Conservation (phyloP, 371 early-diverging fungal species). For the Funneliformis caledonium region DNA sequence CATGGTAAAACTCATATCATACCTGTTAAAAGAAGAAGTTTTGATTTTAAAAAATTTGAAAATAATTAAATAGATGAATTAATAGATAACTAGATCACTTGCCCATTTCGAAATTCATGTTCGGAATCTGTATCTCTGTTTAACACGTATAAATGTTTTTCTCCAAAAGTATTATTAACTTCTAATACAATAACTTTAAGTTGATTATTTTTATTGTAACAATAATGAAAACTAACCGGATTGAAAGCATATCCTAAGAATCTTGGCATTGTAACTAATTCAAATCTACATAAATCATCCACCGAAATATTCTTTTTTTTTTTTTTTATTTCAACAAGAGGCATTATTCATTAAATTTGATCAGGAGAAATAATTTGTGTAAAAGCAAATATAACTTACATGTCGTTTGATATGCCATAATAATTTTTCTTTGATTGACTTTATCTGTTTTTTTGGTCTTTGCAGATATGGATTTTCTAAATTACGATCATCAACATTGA, state of each 20-base stretch:
- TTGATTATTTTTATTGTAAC: conserved; percentile 40
- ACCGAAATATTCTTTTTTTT: conserved; percentile 16
- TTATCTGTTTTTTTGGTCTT: not conserved
- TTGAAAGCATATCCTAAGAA: conserved; percentile 58
- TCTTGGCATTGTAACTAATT: conserved; percentile 57
- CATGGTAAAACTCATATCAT: conserved; percentile 43
- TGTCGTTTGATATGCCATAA: conserved; percentile 25
- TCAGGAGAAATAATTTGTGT: not conserved
- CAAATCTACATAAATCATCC: conserved; percentile 33
- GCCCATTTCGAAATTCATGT: conserved; percentile 43
- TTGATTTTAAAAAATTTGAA: not conserved
- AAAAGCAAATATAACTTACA: conserved; percentile 33
- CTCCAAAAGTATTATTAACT: conserved; percentile 65
- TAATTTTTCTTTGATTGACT: conserved; percentile 36
- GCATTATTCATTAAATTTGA: no score
- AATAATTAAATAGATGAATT: not conserved
- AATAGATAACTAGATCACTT: conserved; percentile 1
- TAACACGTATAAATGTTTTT: conserved; percentile 57
- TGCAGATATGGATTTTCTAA: not conserved
- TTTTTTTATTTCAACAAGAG: not conserved
- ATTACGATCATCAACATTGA: not conserved
- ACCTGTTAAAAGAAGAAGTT: conserved; percentile 40
- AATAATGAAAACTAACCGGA: conserved; percentile 57
- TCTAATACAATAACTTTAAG: conserved; percentile 51
- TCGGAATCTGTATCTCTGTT: conserved; percentile 38